Evolutionary conservation across 2,329 filamentous ascomycete genomes (phyloP), one percentile per base, ranked within the genome.

Genomic region (Aspergillus nomiae): DNA sequence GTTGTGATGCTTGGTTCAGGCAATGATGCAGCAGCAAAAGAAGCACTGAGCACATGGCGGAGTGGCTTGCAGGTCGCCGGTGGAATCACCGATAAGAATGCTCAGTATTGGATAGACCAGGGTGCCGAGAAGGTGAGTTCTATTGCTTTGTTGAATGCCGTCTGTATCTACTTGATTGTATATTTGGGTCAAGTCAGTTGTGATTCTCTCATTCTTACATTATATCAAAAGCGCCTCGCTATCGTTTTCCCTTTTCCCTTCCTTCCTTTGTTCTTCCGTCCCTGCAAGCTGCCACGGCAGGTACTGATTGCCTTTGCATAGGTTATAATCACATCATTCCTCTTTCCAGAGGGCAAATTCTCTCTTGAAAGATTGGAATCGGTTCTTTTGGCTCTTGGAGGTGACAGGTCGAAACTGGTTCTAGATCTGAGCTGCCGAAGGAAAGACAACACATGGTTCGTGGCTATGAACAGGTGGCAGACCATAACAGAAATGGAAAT

Each of bases 401-500:
- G 89, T 59, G 90, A 96, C 75, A 92, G 84, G 75, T 81, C 83
- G 56, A 95, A 92, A 78, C 87, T 99, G 56, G 94, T 99, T 69
- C 94, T 99, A 75, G 95, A 99, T 75, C 86, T 99, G 28, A 97
- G 93, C 78, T 99, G 95, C 76, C 88, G 95, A 58, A 85, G 89
- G 63, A 89, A 89, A 64, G 90, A 85, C 43, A 83, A 89, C 61
- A 89, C 83, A 45, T 99, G 95, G 95, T 93, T 91, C 72, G 95
- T 99, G n/a, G 94, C 95, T 60, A 99, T 96, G 90, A 92, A 99
- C 79, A 96, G 96, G 78, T 99, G 95, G 95, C 95, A 98, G 83
- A 97, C 92, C 1, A 90, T 98, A 61, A 98, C 95, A 1, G 92
- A 97, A 73, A 96, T 97, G 89, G 92, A 97, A 76, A 88, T 99